These are phyloP conservation scores for Candida ipomoeae DNA, from an alignment of 805 yeast genomes.

Conservation along the genomic window DNA sequence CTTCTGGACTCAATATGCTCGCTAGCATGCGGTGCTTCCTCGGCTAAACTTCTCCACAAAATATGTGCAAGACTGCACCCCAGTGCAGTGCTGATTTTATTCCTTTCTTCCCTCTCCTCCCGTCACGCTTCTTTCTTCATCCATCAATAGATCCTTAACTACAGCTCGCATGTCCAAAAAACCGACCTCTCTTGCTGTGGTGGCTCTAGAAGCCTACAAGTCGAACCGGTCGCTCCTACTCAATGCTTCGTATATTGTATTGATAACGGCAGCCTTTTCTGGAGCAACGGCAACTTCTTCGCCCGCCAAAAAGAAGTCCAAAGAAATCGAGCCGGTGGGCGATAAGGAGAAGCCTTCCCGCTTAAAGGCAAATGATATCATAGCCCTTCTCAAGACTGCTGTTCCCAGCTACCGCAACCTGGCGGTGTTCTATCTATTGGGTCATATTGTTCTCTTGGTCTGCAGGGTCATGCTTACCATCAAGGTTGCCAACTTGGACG, in stretches of 20 bases:
- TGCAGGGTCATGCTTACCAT: constrained; percentile 70
- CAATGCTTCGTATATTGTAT: constrained; percentile 39
- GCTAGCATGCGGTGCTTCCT: background rate
- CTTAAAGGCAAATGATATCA: constrained; percentile 28
- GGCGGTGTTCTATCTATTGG: constrained; percentile 34
- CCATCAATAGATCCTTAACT: background rate
- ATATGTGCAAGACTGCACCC: constrained; percentile 1
- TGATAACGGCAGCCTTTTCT: constrained; percentile 40
- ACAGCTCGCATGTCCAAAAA: background rate
- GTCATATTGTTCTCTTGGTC: constrained; percentile 59
- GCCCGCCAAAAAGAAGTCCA: constrained; percentile 8
- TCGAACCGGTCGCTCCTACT: constrained; percentile 37
- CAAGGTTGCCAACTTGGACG: constrained; percentile 83
- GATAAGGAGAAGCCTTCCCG: constrained; percentile 12
- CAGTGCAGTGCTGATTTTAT: background rate
- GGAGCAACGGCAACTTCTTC: constrained; percentile 33
- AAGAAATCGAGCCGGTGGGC: background rate
- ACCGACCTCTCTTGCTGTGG: constrained; percentile 19
- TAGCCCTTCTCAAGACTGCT: constrained; percentile 31
- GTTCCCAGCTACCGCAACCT: constrained; percentile 28
- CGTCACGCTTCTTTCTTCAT: background rate
- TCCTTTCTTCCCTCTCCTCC: no score
- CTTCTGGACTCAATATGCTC: background rate
- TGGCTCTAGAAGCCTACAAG: constrained; percentile 33
- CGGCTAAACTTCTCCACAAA: constrained; percentile 5